Percentiles rank a stretch among this genome's conserved stretches.
phyloP scores from a whole-genome alignment of 2,329 filamentous ascomycete genomes.

The Aspergillus sojae region DNA sequence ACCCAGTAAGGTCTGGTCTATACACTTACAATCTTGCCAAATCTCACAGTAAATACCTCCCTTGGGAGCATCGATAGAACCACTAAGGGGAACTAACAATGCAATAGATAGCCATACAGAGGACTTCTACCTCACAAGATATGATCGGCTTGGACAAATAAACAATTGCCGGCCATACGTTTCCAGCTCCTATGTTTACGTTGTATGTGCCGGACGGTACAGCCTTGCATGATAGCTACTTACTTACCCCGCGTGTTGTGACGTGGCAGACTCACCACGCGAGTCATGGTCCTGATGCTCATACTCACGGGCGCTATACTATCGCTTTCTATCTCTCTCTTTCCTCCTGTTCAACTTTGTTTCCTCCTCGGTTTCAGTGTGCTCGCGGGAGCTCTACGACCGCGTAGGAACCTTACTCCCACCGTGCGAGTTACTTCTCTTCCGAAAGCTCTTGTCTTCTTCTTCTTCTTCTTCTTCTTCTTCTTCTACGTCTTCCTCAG shows the following conservation, averaged over 20 bases:
- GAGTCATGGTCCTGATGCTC: neutral
- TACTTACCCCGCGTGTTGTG: neutral
- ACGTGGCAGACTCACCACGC: neutral
- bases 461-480: no score
- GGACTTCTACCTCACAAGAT: no score
- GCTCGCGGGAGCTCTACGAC: neutral
- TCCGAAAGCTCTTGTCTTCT: no score
- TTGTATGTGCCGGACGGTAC: neutral
- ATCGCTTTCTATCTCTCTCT: neutral
- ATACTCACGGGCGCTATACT: neutral
- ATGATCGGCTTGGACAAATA: accelerated
- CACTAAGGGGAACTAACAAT: no score
- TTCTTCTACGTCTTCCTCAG: no score
- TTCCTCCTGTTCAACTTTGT: neutral
- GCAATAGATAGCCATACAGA: no score
- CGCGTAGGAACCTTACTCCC: no score
- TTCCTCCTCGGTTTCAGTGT: neutral
- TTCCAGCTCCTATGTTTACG: neutral
- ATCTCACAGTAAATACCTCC: no score
- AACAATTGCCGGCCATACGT: neutral
- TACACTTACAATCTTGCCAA: no score
- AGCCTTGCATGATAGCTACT: neutral
- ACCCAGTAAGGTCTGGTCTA: no score
- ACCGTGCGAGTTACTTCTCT: no score
- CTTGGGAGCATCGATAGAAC: no score